Conservation (phyloP, 2,329 filamentous ascomycete species). For the Microascus cirrosus region DNA sequence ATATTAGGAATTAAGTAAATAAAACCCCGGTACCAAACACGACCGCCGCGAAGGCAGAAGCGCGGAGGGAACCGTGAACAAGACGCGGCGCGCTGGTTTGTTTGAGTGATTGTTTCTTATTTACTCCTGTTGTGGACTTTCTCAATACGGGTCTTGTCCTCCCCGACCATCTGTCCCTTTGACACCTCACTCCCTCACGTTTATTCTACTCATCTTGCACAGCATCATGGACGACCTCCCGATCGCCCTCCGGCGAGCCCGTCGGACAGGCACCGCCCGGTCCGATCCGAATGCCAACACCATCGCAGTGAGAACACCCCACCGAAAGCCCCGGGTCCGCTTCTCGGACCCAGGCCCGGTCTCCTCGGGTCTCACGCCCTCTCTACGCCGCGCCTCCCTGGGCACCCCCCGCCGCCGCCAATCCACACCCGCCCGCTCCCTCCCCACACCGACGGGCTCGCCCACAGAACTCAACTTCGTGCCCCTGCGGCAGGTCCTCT, state of each 20-base stretch:
- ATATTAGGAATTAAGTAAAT: constrained; percentile 34
- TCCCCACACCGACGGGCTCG: neutral
- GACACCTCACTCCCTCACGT: neutral
- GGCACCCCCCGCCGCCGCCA: constrained; percentile 28
- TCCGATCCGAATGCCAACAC: constrained; percentile 11
- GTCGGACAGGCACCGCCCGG: constrained; percentile 28
- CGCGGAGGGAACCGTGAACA: constrained; percentile 1
- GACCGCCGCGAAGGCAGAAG: constrained; percentile 5
- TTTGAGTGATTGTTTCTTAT: neutral
- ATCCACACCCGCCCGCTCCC: constrained; percentile 25
- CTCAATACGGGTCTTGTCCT: neutral
- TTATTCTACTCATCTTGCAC: neutral
- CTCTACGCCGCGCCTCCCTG: constrained; percentile 41
- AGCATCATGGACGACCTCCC: constrained; percentile 28
- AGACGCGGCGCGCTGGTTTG: constrained; percentile 4
- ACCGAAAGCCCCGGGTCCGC: constrained; percentile 37
- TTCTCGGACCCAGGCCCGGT: constrained; percentile 45
- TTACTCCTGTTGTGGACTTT: neutral
- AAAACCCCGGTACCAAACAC: constrained; percentile 13
- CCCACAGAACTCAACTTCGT: constrained; percentile 25
- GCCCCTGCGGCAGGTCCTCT: constrained; percentile 41
- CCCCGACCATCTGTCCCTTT: neutral
- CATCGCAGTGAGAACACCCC: constrained; percentile 15
- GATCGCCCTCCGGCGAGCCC: constrained; percentile 42
- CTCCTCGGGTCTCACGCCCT: constrained; percentile 46